Evolutionary conservation across 2,329 filamentous ascomycete genomes (phyloP), one percentile per base, ranked within the genome.

Genomic region (Ceratocystis ficicola): DNA sequence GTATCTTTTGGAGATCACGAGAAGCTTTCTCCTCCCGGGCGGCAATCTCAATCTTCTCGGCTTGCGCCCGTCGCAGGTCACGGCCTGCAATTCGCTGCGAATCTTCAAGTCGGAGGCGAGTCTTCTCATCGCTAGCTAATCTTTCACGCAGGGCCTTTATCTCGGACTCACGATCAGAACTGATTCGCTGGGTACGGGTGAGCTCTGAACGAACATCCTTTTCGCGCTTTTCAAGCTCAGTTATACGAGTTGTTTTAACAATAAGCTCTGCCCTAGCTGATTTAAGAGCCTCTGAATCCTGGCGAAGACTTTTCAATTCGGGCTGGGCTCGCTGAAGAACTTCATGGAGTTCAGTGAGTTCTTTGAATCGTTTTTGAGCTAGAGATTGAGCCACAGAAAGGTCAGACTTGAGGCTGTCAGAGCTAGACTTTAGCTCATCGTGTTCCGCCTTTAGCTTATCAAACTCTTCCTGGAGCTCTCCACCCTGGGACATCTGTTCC

Each of bases 351-450:
- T 95, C 89, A 0, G 86, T 86, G 1, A 96, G 78, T 68, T 97
- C 92, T 74, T 91, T 95, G 78, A 91, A 97, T 36, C 94, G 83
- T 17, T 84, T 87, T 68, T 95, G 87, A 0, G 94, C 90, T 12
- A 97, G 81, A 74, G 95, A 86, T 73, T 96, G 86, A 0, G 92
- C 88, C 1, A 91, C 91, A 1, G 86, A 87, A 2, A 97, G 81
- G 72, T 99, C 93, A 0, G 87, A 89, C 72, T 95, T 86, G 20
- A 96, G 75, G 0, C 83, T 81, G 1, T 83, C 79, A 0, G 86
- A 83, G 73, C 87, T 90, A 22, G 80, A 76, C 74, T 88, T 90
- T 44, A 95, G 79, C 52, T 86, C 85, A 52, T 92, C 80, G 64
- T 82, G 82, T 67, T 86, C 83, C n/a, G 67, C 65, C n/a, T 69